Percentiles rank a stretch among this genome's conserved stretches.
phyloP scores from a whole-genome alignment of 192 early-diverging fungal genomes.

The Podila epicladia region DNA sequence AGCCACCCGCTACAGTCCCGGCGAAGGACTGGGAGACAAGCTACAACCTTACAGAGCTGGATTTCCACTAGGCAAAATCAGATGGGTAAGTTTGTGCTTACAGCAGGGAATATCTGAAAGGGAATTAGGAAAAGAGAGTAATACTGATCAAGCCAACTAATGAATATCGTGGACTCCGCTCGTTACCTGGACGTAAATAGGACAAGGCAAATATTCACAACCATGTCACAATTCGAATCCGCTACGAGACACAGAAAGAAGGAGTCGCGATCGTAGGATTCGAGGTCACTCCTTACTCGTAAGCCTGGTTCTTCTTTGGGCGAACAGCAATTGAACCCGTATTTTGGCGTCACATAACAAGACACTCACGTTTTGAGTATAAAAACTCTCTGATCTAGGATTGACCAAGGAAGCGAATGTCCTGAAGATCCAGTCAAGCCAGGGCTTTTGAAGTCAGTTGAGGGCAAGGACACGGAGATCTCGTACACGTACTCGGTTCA shows the following conservation, averaged over 20 bases:
- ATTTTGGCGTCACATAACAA: background rate
- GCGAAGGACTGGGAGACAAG: constrained; percentile 42
- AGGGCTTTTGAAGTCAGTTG: constrained; percentile 42
- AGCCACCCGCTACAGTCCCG: constrained; percentile 58
- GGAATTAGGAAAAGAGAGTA: background rate
- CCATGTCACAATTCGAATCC: constrained; percentile 69
- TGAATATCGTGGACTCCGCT: background rate
- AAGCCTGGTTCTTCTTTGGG: constrained; percentile 8
- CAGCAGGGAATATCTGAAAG: background rate
- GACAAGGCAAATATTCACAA: constrained; percentile 70
- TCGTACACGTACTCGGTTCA: constrained; percentile 78
- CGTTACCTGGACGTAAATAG: constrained; percentile 1
- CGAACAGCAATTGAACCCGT: background rate
- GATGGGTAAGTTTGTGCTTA: constrained; percentile 20
- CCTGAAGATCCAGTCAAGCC: constrained; percentile 46
- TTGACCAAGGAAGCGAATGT: constrained; percentile 32
- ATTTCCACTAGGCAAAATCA: constrained; percentile 66
- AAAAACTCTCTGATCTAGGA: constrained; percentile 3
- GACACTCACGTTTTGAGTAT: background rate
- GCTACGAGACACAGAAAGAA: constrained; percentile 49
- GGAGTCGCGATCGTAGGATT: constrained; percentile 71
- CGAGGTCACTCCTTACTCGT: constrained; percentile 77
- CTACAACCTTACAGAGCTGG: constrained; percentile 63
- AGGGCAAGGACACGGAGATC: constrained; percentile 47
- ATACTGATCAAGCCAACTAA: too few species aligned